Conservation (phyloP, 2,329 filamentous ascomycete species). For the Chrysoporthe puriensis region DNA sequence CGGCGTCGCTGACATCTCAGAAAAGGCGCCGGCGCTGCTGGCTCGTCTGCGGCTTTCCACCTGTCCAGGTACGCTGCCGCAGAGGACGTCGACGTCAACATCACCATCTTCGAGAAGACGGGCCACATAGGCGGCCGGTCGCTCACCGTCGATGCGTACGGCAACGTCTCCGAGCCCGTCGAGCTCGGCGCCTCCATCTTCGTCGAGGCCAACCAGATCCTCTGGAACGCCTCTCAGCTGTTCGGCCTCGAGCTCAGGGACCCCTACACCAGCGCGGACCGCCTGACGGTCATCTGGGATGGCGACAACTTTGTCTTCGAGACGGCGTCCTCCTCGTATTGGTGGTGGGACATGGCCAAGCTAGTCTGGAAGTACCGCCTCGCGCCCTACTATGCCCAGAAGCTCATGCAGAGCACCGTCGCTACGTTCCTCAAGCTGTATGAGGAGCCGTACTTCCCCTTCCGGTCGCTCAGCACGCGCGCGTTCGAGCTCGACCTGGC, state of each 20-base stretch:
- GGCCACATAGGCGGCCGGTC: conserved; percentile 81
- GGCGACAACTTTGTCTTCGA: conserved; percentile 74
- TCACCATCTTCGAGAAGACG: conserved; percentile 86
- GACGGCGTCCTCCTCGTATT: conserved; percentile 59
- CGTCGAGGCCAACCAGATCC: conserved; percentile 79
- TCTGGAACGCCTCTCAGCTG: conserved; percentile 71
- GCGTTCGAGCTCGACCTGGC: conserved; percentile 70
- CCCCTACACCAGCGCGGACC: conserved; percentile 51
- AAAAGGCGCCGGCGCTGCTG: conserved; percentile 84
- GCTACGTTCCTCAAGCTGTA: conserved; percentile 80
- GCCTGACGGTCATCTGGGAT: conserved; percentile 80
- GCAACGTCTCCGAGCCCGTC: conserved; percentile 67
- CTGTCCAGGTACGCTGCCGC: conserved; percentile 71
- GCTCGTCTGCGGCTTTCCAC: conserved; percentile 85
- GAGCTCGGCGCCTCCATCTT: conserved; percentile 95
- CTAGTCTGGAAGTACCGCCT: conserved; percentile 85
- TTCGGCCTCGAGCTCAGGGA: conserved; percentile 69
- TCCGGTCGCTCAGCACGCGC: conserved; percentile 71
- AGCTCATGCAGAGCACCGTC: conserved; percentile 72
- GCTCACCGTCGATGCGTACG: conserved; percentile 79
- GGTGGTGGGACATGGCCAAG: conserved; percentile 81
- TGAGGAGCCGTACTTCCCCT: conserved; percentile 81
- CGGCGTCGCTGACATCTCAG: background rate
- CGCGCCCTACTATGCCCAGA: conserved; percentile 73
- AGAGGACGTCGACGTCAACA: conserved; percentile 66